phyloP scores from a whole-genome alignment of 345 rosid genomes.

The Eucalyptus sp. region DNA sequence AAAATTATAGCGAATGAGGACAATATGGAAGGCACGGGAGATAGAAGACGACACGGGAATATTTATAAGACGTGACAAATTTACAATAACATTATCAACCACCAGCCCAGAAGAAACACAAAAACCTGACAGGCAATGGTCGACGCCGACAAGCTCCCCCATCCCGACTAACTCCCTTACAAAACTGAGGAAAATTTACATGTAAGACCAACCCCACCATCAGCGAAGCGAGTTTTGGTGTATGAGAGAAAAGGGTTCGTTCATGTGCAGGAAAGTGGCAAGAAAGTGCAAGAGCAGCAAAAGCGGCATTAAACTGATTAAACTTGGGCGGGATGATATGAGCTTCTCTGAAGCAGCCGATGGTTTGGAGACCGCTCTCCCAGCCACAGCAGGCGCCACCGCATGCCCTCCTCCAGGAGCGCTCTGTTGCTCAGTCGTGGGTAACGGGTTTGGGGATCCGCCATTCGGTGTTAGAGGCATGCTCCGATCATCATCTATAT shows the following conservation, averaged over 20 bases:
- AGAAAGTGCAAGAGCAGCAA: constrained; percentile 8
- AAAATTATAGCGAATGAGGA: neutral
- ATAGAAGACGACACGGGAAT: neutral
- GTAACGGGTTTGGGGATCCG: constrained; percentile 38
- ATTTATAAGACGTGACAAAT: neutral
- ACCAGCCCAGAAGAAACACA: neutral
- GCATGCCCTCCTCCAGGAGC: constrained; percentile 36
- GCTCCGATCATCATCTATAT: constrained; percentile 17
- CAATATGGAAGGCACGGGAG: neutral
- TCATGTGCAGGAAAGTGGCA: neutral
- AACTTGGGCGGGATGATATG: neutral
- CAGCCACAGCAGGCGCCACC: constrained; percentile 79
- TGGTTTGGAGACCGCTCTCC: constrained; percentile 56
- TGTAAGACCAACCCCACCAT: neutral
- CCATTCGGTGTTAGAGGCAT: constrained; percentile 26
- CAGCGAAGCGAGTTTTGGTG: neutral
- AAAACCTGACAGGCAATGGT: constrained; percentile 10
- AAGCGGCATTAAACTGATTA: constrained; percentile 7
- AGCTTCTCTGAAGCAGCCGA: constrained; percentile 21
- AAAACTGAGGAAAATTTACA: neutral
- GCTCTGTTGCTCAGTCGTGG: constrained; percentile 64
- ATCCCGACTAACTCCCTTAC: neutral
- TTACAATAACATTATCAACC: neutral
- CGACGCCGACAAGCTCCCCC: neutral
- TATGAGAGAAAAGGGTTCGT: neutral